These are phyloP conservation scores for Exophiala phaeomuriformis DNA, from an alignment of 2,329 filamentous ascomycete genomes.

Conservation along the genomic window DNA sequence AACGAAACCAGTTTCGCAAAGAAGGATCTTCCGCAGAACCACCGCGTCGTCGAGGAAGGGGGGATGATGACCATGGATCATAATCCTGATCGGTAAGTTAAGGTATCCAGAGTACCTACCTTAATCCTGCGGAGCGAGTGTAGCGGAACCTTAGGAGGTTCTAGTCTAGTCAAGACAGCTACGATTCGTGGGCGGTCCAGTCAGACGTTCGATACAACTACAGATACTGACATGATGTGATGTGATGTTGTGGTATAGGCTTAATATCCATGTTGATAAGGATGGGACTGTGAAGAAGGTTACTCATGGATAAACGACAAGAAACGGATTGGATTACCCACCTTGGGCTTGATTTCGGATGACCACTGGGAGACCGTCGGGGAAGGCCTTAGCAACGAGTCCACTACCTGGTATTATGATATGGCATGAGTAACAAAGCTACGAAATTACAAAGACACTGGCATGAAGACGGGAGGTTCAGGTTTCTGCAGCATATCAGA, in stretches of 20 bases:
- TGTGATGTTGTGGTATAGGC: conserved; percentile 24
- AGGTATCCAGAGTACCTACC: background rate
- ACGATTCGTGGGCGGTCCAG: background rate
- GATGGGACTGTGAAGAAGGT: conserved; percentile 41
- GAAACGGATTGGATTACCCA: too few species aligned
- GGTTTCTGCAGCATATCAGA: too few species aligned
- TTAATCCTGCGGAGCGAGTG: background rate
- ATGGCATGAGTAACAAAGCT: too few species aligned
- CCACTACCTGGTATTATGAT: too few species aligned
- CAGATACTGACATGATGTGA: background rate
- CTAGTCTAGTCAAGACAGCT: background rate
- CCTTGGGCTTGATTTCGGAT: too few species aligned
- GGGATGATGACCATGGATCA: conserved; percentile 38
- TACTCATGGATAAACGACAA: conserved; percentile 22
- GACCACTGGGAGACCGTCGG: too few species aligned
- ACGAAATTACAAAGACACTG: too few species aligned
- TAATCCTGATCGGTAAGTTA: conserved; percentile 36
- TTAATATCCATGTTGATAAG: conserved; percentile 41
- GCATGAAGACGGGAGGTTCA: too few species aligned
- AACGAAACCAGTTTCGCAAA: conserved; percentile 38
- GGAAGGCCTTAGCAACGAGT: too few species aligned
- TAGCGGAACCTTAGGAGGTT: too few species aligned
- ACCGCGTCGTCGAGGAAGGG: conserved; percentile 38
- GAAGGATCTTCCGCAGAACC: conserved; percentile 39
- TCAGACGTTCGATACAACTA: background rate